Base-by-base conservation (phyloP, 257 asterid species). In the Rehmannia glutinosa region DNA sequence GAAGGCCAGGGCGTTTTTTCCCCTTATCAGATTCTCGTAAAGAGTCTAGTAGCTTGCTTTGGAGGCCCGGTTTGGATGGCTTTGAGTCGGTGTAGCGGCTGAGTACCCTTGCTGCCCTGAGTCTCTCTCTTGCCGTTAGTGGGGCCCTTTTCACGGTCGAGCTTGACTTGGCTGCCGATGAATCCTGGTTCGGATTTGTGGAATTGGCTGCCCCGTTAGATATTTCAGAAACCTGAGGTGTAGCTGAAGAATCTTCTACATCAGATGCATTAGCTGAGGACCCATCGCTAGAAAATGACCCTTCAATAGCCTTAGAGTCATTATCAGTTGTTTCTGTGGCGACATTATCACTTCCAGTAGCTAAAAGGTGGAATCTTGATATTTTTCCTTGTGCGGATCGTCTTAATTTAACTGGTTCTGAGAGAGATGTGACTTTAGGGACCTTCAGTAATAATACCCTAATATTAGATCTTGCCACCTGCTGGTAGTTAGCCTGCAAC, bases 61-160 rank as follows among this genome's bases (percentile, higher is more conserved):
- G 93, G 9, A 76, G 79, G 70, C 70, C 77, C 6, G 95, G 88
- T 38, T 81, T 84, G 7, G 90, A 58, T 63, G 88, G 85, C 68
- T 90, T 92, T 11, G 91, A 25, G 35, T 90, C 96, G 17, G 91
- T 78, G 86, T 86, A 90, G 36, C 97, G 92, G 78, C 76, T 90
- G n/a, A 92, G 93, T 51, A 87, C 95, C 69, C 96, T 76, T 38
- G 97, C 98, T 4, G 98, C 97, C 82, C 96, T 81, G 5, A 92
- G 93, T 56, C 91, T 87, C 83, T 92, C 98, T 78, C 96, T 80
- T 46, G 95, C 97, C 6, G 98, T 92, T 75, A 90, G 63, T 0
- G 97, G 69, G 35, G 95, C 82, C 69, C 85, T 73, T 78, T 84
- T 91, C 51, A 73, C n/a, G 17, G 73, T 28, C 36, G 86, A 64